Evolutionary conservation across 1,284 basidiomycete genomes (phyloP).

Genomic region (Ceraceosorus guamensis): DNA sequence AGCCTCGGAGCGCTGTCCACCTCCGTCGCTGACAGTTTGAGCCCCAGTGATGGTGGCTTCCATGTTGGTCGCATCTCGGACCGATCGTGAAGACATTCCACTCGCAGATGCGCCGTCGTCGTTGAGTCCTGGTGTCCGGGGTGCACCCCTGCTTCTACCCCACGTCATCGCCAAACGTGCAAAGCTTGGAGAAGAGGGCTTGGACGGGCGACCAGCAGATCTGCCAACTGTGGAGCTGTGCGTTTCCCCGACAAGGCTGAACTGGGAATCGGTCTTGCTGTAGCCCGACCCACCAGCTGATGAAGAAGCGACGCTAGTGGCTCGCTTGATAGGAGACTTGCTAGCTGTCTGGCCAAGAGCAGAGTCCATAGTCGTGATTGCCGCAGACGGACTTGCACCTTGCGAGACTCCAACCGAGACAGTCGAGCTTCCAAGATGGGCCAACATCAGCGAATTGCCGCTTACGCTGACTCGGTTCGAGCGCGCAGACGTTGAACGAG

Average conservation of each 20-base stretch:
- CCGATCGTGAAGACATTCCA: too few species aligned
- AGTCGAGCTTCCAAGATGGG: background rate
- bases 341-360: background rate
- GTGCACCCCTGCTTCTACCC: too few species aligned
- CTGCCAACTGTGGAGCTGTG: too few species aligned
- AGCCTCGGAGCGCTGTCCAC: background rate
- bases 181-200: too few species aligned
- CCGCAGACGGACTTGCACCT: background rate
- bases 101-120: too few species aligned
- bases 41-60: background rate
- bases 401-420: background rate
- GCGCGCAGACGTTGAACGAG: background rate
- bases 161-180: background rate
- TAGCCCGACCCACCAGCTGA: too few species aligned
- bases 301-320: too few species aligned
- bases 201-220: too few species aligned
- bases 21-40: background rate
- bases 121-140: background rate
- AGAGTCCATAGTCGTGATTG: background rate
- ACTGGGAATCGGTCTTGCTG: too few species aligned
- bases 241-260: too few species aligned
- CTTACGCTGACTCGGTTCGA: background rate
- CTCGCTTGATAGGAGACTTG: background rate
- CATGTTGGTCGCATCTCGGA: too few species aligned
- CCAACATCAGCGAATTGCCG: background rate